Base-by-base conservation (phyloP, 2,329 filamentous ascomycete genomes). In the Microcera coccophila region DNA sequence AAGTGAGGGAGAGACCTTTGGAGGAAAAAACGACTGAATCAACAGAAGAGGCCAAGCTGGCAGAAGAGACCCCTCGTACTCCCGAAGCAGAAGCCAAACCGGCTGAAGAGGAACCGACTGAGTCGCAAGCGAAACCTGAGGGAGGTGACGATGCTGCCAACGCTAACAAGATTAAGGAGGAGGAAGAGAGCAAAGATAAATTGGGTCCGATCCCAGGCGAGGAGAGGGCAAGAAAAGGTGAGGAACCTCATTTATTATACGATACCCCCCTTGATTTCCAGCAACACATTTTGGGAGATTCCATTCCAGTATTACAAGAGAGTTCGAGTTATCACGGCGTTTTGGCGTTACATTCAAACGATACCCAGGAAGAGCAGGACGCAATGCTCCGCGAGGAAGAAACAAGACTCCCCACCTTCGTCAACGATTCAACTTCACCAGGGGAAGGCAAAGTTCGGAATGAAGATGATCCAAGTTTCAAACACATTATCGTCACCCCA, bases 191-290 rank as follows among this genome's bases (percentile, higher is more conserved):
- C 42, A 69, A 67, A 50, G 68, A 71, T 44, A 62, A 54, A 4
- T 57, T 70, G 47, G 65, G 62, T 20, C 65, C 65, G 19, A 70
- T 69, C 45, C 58, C 62, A 36, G 52, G 54, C 35, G 62, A 65
- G 38, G 63, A 64, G 47, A 66, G 61, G 50, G 54, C 56, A 42
- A 65, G 62, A 52, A 71, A 69, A 72, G 70, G 70, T 73, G 65
- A 73, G 70, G 62, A 65, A 55, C 49, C 55, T 47, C 49, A 53
- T 63, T 61, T 53, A 60, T 57, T 64, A 58, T 55, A 61, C 62
- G 58, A 68, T 67, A 61, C 62, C 62, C 61, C 59, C 55, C 55
- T 60, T 64, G 58, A 59, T 60, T 62, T 65, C 62, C 41, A 53
- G 50, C 57, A 57, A 57, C 47, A 48, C 52, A n/a, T n/a, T n/a